Conservation (phyloP, 2,329 filamentous ascomycete genomes). For the Colletotrichum tropicale region DNA sequence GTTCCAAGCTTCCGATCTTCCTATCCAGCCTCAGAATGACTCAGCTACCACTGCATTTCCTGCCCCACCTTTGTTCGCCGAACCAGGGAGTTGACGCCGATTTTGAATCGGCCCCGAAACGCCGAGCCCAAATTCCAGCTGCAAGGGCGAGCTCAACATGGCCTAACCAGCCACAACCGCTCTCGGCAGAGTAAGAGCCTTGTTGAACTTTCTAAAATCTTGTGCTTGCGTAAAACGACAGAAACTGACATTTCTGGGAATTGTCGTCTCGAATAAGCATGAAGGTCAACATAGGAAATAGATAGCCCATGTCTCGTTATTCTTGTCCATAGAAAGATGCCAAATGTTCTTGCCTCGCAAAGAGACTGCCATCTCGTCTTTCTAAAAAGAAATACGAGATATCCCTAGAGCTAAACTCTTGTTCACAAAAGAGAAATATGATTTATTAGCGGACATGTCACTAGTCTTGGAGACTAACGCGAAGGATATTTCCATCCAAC, state of each 20-base stretch:
- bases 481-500: too few relatives aligned
- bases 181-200: fast-evolving
- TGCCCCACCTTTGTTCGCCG: neutral
- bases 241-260: neutral
- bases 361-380: fast-evolving
- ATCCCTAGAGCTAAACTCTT: neutral
- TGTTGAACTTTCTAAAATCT: neutral
- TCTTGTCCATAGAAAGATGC: fast-evolving
- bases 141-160: neutral
- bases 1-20: neutral
- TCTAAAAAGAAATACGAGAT: fast-evolving
- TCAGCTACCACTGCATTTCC: neutral
- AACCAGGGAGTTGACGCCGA: neutral
- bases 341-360: fast-evolving
- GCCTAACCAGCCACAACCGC: fast-evolving
- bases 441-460: neutral
- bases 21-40: neutral
- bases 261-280: fast-evolving
- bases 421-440: fast-evolving
- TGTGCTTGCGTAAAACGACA: fast-evolving
- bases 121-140: neutral
- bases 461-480: neutral
- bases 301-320: fast-evolving
- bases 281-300: fast-evolving
- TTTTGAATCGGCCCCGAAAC: neutral